Percentiles rank a stretch among this genome's conserved stretches.
Evolutionary conservation across 495 filamentous ascomycete species (phyloP).

Genomic region (Sphaerosporella brunnea): DNA sequence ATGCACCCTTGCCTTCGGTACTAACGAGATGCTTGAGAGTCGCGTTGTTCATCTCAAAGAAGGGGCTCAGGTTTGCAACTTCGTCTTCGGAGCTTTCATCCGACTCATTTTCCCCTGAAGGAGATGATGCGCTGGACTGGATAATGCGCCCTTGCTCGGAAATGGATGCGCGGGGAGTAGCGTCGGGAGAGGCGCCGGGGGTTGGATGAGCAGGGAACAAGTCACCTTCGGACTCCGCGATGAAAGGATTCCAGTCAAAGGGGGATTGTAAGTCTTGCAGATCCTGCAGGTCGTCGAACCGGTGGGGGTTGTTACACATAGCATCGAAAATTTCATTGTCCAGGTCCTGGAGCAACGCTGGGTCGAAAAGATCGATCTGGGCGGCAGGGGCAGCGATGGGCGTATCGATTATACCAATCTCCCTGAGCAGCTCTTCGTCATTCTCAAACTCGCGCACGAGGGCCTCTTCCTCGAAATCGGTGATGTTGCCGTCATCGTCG

Average conservation of each 20-base stretch:
- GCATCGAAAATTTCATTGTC: conserved; percentile 21
- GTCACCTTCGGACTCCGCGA: conserved; percentile 10
- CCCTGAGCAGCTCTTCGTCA: conserved; percentile 4
- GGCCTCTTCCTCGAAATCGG: conserved; percentile 14
- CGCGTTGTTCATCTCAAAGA: conserved; percentile 19
- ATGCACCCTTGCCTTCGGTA: conserved; percentile 13
- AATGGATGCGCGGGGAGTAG: conserved; percentile 19
- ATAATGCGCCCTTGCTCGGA: conserved; percentile 9
- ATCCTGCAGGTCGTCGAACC: conserved; percentile 15
- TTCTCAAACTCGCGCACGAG: conserved; percentile 18
- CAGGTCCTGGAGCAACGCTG: conserved; percentile 14
- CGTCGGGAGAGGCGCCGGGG: conserved; percentile 15
- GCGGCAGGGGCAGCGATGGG: not conserved
- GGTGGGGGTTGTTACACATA: conserved; percentile 15
- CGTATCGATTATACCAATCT: not conserved
- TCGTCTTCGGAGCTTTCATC: conserved; percentile 16
- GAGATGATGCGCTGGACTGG: not conserved
- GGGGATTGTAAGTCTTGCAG: no score
- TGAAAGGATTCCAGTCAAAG: conserved; percentile 8
- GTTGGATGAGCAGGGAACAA: conserved; percentile 20
- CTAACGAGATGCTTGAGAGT: conserved; percentile 18
- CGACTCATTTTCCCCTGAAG: conserved; percentile 11
- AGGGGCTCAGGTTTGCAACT: conserved; percentile 14
- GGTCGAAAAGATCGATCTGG: not conserved
- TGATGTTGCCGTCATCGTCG: conserved; percentile 15